Conservation (phyloP, 352 stramenopile species). For the Ochromonadaceae sp. region DNA sequence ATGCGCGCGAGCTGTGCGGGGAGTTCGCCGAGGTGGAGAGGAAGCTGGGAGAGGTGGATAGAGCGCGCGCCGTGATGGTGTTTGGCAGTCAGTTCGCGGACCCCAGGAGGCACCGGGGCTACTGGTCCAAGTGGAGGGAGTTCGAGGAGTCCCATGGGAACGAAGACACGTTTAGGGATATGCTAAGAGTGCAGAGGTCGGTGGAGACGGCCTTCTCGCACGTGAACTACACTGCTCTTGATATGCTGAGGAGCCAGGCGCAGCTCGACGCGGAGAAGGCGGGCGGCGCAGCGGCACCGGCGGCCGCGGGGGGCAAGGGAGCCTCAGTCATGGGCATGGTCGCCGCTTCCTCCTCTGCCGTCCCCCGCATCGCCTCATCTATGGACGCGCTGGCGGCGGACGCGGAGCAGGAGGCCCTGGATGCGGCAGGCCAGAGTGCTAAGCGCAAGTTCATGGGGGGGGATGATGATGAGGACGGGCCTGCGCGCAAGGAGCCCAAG, state of each 20-base stretch:
- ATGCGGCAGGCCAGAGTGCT: neutral
- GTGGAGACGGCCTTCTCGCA: constrained; percentile 60
- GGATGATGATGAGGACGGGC: neutral
- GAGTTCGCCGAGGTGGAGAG: constrained; percentile 91
- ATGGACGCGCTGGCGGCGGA: neutral
- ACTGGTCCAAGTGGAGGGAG: constrained; percentile 89
- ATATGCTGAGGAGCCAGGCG: neutral
- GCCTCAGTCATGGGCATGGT: neutral
- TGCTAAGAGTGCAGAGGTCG: constrained; percentile 91
- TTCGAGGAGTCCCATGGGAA: constrained; percentile 85
- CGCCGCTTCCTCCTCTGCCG: too few relatives aligned
- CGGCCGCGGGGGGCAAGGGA: neutral
- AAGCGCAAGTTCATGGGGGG: constrained; percentile 4
- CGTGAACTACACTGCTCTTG: neutral
- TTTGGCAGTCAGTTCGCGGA: constrained; percentile 95
- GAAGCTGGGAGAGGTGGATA: constrained; percentile 84
- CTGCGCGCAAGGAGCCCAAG: neutral
- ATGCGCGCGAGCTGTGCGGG: constrained; percentile 71
- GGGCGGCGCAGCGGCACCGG: neutral
- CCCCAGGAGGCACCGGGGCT: constrained; percentile 69
- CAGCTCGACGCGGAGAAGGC: neutral
- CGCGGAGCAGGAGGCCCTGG: neutral
- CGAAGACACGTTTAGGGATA: constrained; percentile 96
- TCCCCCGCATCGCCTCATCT: neutral
- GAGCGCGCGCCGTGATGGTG: constrained; percentile 78